A percentile compares a stretch with the other conserved stretches of the same genome.
Evolutionary conservation across 2,329 filamentous ascomycete genomes (phyloP).

Genomic region (Colletotrichum karsti): DNA sequence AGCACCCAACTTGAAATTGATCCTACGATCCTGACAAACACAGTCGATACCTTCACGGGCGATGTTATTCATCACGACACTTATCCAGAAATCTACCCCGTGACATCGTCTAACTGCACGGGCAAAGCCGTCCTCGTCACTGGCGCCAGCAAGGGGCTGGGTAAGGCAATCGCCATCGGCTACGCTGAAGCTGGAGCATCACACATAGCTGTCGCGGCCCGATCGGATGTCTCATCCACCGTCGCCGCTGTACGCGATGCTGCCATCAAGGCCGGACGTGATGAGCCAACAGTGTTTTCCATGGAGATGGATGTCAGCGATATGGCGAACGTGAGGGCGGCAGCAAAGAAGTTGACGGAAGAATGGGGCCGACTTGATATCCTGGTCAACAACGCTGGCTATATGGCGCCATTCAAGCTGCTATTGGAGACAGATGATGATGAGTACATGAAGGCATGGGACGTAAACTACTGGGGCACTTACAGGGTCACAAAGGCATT

Average conservation of each 20-base stretch:
- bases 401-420: slow-evolving; percentile 42
- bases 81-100: slow-evolving; percentile 59
- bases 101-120: slow-evolving; percentile 43
- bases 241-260: slow-evolving; percentile 43
- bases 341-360: slow-evolving; percentile 31
- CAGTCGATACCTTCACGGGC: slow-evolving; percentile 36
- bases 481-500: slow-evolving; percentile 56
- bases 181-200: slow-evolving; percentile 63
- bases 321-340: slow-evolving; percentile 40
- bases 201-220: slow-evolving; percentile 61
- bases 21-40: neutral
- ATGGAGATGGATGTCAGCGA: slow-evolving; percentile 49
- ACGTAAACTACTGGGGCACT: slow-evolving; percentile 59
- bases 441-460: slow-evolving; percentile 56
- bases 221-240: slow-evolving; percentile 52
- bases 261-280: slow-evolving; percentile 38
- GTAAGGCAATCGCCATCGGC: slow-evolving; percentile 60
- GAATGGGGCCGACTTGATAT: slow-evolving; percentile 48
- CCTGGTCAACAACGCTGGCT: slow-evolving; percentile 53
- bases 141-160: slow-evolving; percentile 64
- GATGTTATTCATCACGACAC: slow-evolving; percentile 53
- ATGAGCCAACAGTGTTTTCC: slow-evolving; percentile 48
- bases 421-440: slow-evolving; percentile 43
- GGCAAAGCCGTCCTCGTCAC: slow-evolving; percentile 57
- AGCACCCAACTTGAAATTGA: too few relatives aligned